These are phyloP conservation scores for Phaeotremella skinneri DNA, from an alignment of 768 basidiomycete species.

Conservation along the genomic window DNA sequence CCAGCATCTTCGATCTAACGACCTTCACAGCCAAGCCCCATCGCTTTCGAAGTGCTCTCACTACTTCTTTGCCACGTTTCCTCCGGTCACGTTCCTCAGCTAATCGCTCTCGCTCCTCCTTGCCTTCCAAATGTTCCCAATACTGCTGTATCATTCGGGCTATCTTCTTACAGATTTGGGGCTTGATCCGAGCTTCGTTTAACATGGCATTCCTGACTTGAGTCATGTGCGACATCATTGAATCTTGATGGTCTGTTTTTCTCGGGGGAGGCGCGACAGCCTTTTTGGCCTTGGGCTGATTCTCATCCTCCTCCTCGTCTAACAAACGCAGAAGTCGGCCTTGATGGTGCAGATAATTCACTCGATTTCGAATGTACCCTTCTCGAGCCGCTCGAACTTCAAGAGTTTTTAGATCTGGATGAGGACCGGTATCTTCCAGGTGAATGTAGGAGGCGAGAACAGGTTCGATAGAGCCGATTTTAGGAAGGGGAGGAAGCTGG, in stretches of 20 bases:
- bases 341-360: constrained; percentile 55
- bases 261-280: constrained; percentile 21
- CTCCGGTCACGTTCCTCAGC: constrained; percentile 69
- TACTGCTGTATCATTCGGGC: constrained; percentile 67
- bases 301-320: constrained; percentile 41
- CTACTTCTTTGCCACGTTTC: constrained; percentile 67
- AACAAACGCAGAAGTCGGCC: constrained; percentile 57
- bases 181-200: constrained; percentile 53
- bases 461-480: constrained; percentile 58
- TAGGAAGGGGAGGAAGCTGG: constrained; percentile 61
- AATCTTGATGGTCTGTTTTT: constrained; percentile 49
- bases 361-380: constrained; percentile 55
- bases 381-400: constrained; percentile 55
- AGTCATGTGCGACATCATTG: constrained; percentile 50
- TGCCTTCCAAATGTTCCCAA: constrained; percentile 68
- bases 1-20: constrained; percentile 54
- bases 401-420: constrained; percentile 55
- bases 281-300: constrained; percentile 25
- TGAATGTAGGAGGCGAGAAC: constrained; percentile 66
- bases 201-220: constrained; percentile 48
- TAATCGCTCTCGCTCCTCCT: constrained; percentile 61
- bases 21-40: constrained; percentile 79
- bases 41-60: constrained; percentile 67
- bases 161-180: constrained; percentile 56
- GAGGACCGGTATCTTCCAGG: constrained; percentile 57